Evolutionary conservation across 805 yeast genomes (phyloP), one percentile per base, ranked within the genome.

Genomic region (Metschnikowia lachancei): DNA sequence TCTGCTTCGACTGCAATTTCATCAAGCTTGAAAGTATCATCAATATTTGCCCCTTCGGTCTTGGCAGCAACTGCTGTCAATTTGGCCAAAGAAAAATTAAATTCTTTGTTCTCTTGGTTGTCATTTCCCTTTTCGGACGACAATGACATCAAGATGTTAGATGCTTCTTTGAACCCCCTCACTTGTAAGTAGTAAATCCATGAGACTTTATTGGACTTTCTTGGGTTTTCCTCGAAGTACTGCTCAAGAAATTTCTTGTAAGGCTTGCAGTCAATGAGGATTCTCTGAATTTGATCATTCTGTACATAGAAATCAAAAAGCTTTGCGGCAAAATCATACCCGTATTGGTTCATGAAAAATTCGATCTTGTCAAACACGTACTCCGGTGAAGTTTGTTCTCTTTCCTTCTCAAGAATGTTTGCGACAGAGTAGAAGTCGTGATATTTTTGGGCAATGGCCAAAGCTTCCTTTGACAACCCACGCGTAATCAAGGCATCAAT

Each of bases 81-180:
- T 61, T 89, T 89, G 1, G 95, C 91, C 41, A 89, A 64, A 46
- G 88, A 84, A 49, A 82, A 72, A 52, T 81, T 81, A 18, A 85
- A 56, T 54, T 76, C 80, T 55, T 76, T 77, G 53, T 75, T 76
- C 11, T 64, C 64, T 36, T 74, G 67, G 9, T 65, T 57, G 20
- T 77, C 80, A 14, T 74, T 75, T 2, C 60, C 50, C 8, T 55
- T 47, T 4, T 47, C 18, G 3, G 72, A 61, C 4, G 74, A 67
- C 22, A 79, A 74, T 1, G 64, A 58, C 3, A 69, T 56, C 26
- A 89, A 65, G 1, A 73, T 69, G 12, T 61, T 55, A 1, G 83
- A 67, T 0, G 90, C 92, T 1, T 63, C 58, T 4, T 43, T 52
- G 58, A 74, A 85, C 9, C 80, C 69, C 3, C 70, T 71, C 50